Percentiles rank a stretch among this genome's conserved stretches.
phyloP scores from a whole-genome alignment of 73 alveolate genomes.

The Symbiodinium natans region DNA sequence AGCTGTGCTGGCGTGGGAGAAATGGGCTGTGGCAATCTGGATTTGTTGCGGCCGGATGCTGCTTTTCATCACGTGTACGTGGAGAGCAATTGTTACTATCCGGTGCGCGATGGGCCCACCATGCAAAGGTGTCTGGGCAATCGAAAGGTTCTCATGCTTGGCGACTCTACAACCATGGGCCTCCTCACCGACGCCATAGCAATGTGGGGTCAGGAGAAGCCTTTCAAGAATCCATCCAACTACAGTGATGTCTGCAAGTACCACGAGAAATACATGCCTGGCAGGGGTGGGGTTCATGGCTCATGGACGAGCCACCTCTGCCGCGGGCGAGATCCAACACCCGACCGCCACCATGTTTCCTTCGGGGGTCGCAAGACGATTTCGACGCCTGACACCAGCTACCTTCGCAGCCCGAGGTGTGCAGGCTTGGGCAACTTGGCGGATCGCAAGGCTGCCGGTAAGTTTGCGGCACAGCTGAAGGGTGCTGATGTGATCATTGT shows the following conservation, averaged over 20 bases:
- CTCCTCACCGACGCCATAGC: neutral
- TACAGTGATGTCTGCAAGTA: constrained; percentile 12
- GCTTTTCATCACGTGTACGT: constrained; percentile 16
- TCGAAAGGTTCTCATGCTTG: neutral
- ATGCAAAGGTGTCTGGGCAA: neutral
- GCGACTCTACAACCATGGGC: constrained; percentile 23
- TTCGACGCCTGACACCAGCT: neutral
- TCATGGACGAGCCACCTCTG: neutral
- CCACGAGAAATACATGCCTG: neutral
- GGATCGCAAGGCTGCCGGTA: neutral
- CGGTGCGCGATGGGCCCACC: neutral
- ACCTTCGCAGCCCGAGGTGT: constrained; percentile 13
- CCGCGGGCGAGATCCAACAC: neutral
- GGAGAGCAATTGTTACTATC: constrained; percentile 7
- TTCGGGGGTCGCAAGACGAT: neutral
- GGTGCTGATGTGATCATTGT: neutral
- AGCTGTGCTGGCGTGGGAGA: neutral
- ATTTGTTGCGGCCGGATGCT: neutral
- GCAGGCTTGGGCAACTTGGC: neutral
- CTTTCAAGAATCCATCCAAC: neutral
- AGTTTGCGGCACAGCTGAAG: neutral
- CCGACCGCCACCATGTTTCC: neutral
- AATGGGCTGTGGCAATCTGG: neutral
- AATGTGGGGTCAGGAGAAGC: neutral
- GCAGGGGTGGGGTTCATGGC: neutral